Base-by-base conservation (phyloP, 257 asterid species). In the Nicotiana knightiana region DNA sequence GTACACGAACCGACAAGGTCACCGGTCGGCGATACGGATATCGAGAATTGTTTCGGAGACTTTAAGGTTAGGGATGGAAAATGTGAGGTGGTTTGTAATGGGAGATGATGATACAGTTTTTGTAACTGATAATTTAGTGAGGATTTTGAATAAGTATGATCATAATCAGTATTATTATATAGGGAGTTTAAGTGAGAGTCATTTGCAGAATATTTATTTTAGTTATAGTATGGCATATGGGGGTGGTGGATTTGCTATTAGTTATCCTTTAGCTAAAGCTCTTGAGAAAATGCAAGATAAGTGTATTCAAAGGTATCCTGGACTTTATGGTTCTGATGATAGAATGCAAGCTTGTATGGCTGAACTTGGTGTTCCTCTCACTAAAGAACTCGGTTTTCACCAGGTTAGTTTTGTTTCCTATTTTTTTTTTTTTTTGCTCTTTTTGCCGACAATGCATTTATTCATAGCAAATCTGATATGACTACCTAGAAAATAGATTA, bases 331-430 rank as follows among this genome's bases (percentile, higher is more conserved):
- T 64, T 93, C 97, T 10, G 98, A 94, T 81, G 98, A 94, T 81
- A 79, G 98, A 81, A 91, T 94, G 90, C 98, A 94, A 76, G 97
- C 98, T 71, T 94, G 98, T 93, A 93, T 93, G 98, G 92, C 98
- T 18, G 98, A 94, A 85, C 93, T 94, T 76, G 98, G 98, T 24
- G 96, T 93, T 64, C 98, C 98, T 57, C 96, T 94, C 84, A 94
- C 97, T 76, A 94, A 90, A 89, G 96, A 94, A 91, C 89, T 86
- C 80, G 98, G 98, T 30, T 94, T 94, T 83, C 98, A 94, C 85
- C 98, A 94, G 94, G 97, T 90, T 81, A 81, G 89, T 85, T 82
- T 75, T 5, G 46, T 43, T 77, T 39, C 39, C 11, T 59, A 1
- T 0, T 10, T 4, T 75, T 28, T 28, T 75, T 28, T 28, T 21